Evolutionary conservation across 1,139 yeast genomes (phyloP).

Genomic region (Protomyces pachydermus): DNA sequence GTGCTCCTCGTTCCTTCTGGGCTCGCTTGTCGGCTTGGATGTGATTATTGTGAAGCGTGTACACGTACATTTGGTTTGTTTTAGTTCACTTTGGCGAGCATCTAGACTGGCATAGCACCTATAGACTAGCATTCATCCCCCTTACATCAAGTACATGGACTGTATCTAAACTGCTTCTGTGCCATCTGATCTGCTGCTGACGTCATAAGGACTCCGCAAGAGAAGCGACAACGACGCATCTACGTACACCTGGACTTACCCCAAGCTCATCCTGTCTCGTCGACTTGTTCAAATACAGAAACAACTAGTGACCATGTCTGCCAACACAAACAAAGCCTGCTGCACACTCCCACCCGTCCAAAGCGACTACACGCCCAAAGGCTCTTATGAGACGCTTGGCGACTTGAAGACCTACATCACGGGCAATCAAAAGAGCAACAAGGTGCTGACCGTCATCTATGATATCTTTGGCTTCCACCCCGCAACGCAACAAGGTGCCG

Average conservation of each 20-base stretch:
- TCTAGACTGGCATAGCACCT: neutral
- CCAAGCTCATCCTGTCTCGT: neutral
- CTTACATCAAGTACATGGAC: no score
- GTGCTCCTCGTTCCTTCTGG: neutral
- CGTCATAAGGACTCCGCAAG: no score
- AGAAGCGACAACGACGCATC: neutral
- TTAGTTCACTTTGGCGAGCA: neutral
- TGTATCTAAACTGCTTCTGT: no score
- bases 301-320: constrained; percentile 2
- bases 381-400: constrained; percentile 19
- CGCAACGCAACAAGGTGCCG: constrained; percentile 33
- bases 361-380: constrained; percentile 22
- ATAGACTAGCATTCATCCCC: no score
- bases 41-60: neutral
- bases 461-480: constrained; percentile 32
- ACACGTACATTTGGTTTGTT: neutral
- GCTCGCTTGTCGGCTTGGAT: neutral
- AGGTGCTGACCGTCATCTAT: constrained; percentile 13
- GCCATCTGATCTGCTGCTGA: no score
- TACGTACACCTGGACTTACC: neutral
- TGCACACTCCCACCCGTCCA: constrained; percentile 24
- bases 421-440: constrained; percentile 3
- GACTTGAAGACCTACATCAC: constrained; percentile 26
- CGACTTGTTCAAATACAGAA: neutral
- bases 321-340: constrained; percentile 23